Evolutionary conservation across 202 grass and related monocot species (phyloP), one percentile per base, ranked within the genome.

Genomic region (Eragrostis tef): DNA sequence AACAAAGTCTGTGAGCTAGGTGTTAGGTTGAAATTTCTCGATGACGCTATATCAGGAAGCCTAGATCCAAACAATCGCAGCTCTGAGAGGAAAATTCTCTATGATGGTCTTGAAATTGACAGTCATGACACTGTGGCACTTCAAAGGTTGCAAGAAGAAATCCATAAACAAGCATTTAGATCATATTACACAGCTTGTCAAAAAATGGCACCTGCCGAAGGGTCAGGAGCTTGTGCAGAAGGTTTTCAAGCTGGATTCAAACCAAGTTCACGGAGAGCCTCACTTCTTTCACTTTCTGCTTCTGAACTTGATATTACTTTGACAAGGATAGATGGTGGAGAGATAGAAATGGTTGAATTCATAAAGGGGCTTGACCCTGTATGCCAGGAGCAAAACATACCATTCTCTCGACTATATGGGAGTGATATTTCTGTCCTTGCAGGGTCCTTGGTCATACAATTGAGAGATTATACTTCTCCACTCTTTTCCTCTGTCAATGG

Each of bases 401-500:
- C 96, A 70, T 99, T 99, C 70, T 95, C 96, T 77, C 91, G 89
- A 57, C 65, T 95, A 60, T 99, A 99, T 81, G 96, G 96, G 79
- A 90, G 90, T 76, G 93, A 99, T 89, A 87, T 99, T 87, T 67
- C 76, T 85, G 82, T 99, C 52, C 82, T 93, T 87, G 87, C 85
- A 73, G 88, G 90, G 73, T 93, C 93, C 41, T 90, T 99, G 80
- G 87, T 89, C 36, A 64, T 95, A 83, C 83, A 91, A 84, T 76
- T 99, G 75, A 99, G 96, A 90, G 88, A 99, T 71, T 99, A 99
- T 83, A 93, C 93, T 64, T 90, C 83, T 87, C 96, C 96, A 73
- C 77, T 99, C 1, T 91, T 99, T 90, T 86, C 80, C 77, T 91
- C 82, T 56, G 84, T 75, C 64, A 79, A 71, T 90, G 93, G 82